Evolutionary conservation across 345 rosid genomes (phyloP).

Genomic region (Physaria fendleri): DNA sequence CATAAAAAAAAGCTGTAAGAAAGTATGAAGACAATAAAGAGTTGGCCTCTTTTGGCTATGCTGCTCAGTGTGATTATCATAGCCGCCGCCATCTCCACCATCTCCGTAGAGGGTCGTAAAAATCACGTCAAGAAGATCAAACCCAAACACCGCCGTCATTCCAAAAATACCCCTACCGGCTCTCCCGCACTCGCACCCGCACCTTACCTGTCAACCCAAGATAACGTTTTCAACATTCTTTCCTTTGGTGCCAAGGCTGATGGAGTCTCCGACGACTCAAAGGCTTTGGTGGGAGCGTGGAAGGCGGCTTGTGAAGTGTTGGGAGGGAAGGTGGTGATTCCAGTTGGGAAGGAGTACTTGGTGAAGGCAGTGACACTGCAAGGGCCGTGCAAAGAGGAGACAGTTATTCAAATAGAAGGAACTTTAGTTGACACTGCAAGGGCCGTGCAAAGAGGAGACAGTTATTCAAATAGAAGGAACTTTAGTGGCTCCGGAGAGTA

Average conservation of each 20-base stretch:
- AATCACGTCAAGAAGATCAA: constrained; percentile 24
- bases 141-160: constrained; percentile 24
- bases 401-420: constrained; percentile 62
- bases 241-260: constrained; percentile 29
- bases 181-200: constrained; percentile 19
- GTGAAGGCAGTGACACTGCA: constrained; percentile 27
- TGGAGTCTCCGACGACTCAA: constrained; percentile 32
- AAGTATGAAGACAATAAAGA: constrained; percentile 20
- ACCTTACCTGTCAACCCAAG: constrained; percentile 6
- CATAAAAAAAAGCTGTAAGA: background rate
- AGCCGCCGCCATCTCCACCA: constrained; percentile 23
- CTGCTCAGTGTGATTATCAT: constrained; percentile 16
- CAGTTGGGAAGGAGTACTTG: constrained; percentile 22
- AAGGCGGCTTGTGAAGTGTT: constrained; percentile 25
- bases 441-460: constrained; percentile 25
- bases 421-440: constrained; percentile 39
- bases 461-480: constrained; percentile 65
- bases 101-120: constrained; percentile 29
- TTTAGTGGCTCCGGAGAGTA: constrained; percentile 53
- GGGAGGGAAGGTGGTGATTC: constrained; percentile 29
- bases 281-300: constrained; percentile 31
- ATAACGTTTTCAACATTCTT: constrained; percentile 21
- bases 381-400: constrained; percentile 28
- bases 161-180: constrained; percentile 10
- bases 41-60: constrained; percentile 19